Evolutionary conservation across 148 eudicot genomes (phyloP), one percentile per base, ranked within the genome.

Genomic region (Dysphania ambrosioides): DNA sequence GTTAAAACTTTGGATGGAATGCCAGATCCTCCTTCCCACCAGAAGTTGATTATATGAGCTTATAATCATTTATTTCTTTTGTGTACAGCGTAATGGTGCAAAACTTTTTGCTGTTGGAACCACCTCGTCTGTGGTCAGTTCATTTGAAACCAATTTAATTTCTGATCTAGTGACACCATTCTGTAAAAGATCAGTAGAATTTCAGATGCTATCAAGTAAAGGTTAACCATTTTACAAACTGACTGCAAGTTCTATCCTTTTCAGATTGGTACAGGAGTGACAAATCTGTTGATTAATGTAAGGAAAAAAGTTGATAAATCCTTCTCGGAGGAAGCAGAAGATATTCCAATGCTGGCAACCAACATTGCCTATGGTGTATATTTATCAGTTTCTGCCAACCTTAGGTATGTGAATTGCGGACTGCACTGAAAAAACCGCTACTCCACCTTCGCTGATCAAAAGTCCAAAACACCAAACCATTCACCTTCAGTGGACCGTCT

Each of bases 21-120:
- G 1, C 53, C 53, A 13, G 21, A 47, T 47, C 53, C 21, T 4
- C 19, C 53, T 47, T 47, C 6, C 0, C 0, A 11, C 53, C 4
- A 47, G 4, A 18, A 16, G 26, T n/a, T 3, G 0, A 36, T 34
- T 15, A 21, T 21, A n/a, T 13, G 10, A 16, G n/a, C 41, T 67
- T 31, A 16, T 47, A 1, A 9, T 36, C 26, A 18, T 77, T 23
- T 66, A 3, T 65, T 62, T n/a, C 18, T 73, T 16, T 76, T 35
- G 77, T 67, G 49, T 83, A 84, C 88, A 93, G 96, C 86, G 97
- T 26, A 93, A 93, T 80, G 97, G 97, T 63, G 89, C 89, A 67
- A 90, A 93, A 83, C 87, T 93, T 21, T 90, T 93, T 86, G 96
- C 75, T 38, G 93, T 93, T 69, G 97, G 97, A 64, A 83, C 97